Evolutionary conservation across 148 eudicot species (phyloP).

Genomic region (Fagopyrum homotropicum): DNA sequence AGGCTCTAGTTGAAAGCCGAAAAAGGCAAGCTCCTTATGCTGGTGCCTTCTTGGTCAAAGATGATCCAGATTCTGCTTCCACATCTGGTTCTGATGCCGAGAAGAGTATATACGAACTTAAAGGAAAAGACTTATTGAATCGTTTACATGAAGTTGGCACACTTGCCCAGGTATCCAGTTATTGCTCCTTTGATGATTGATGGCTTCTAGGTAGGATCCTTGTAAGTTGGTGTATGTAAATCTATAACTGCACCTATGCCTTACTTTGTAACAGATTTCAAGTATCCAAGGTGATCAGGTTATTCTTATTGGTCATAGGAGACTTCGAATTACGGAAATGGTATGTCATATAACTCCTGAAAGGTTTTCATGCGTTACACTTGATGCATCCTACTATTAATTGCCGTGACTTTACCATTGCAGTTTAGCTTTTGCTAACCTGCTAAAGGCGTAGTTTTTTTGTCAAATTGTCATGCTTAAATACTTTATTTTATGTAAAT

Average conservation of each 20-base stretch:
- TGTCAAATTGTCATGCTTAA: neutral
- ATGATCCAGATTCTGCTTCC: slow-evolving; percentile 49
- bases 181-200: neutral
- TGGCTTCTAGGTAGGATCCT: neutral
- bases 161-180: slow-evolving; percentile 66
- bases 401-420: neutral
- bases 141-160: slow-evolving; percentile 97
- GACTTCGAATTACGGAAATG: slow-evolving; percentile 89
- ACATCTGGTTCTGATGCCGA: slow-evolving; percentile 53
- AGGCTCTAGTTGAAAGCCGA: slow-evolving; percentile 79
- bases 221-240: neutral
- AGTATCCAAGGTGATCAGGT: slow-evolving; percentile 94
- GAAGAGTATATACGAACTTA: slow-evolving; percentile 64
- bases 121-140: slow-evolving; percentile 73
- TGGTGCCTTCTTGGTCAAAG: slow-evolving; percentile 93
- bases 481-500: neutral
- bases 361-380: neutral
- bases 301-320: slow-evolving; percentile 80
- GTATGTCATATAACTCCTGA: slow-evolving; percentile 34
- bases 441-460: neutral
- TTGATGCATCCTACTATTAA: neutral
- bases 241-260: slow-evolving; percentile 3
- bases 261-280: slow-evolving; percentile 51
- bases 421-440: neutral
- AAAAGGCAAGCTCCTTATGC: slow-evolving; percentile 93